These are phyloP conservation scores for Clarireedia paspali DNA, from an alignment of 2,329 filamentous ascomycete genomes.

Conservation along the genomic window DNA sequence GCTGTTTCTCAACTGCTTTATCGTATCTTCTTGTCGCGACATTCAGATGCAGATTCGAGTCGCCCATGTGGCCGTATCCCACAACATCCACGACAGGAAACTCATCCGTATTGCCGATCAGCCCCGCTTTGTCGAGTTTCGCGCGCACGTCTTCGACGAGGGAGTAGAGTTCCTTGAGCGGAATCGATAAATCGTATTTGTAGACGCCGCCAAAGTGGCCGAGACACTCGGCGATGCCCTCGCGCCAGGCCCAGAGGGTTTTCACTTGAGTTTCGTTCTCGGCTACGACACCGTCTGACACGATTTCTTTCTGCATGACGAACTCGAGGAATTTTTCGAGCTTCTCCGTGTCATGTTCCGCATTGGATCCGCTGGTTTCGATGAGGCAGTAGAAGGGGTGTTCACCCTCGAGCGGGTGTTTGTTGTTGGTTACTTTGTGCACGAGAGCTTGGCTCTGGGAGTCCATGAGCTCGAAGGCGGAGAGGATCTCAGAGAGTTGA, in stretches of 20 bases:
- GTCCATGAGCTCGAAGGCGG: constrained; percentile 97
- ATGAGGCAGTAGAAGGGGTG: constrained; percentile 95
- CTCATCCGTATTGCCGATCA: constrained; percentile 68
- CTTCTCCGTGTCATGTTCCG: constrained; percentile 90
- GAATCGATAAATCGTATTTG: constrained; percentile 97
- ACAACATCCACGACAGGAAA: constrained; percentile 83
- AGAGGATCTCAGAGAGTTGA: constrained; percentile 89
- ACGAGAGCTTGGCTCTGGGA: constrained; percentile 73
- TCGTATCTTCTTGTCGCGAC: constrained; percentile 77
- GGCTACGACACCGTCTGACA: constrained; percentile 82
- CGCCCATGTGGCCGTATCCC: constrained; percentile 97
- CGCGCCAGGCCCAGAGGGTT: constrained; percentile 83
- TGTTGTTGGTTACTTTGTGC: constrained; percentile 64
- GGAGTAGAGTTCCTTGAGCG: constrained; percentile 76
- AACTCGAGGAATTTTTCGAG: constrained; percentile 83
- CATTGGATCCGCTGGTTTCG: constrained; percentile 91
- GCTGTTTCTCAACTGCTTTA: constrained; percentile 73
- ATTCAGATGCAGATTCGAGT: constrained; percentile 92
- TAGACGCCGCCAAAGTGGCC: constrained; percentile 92
- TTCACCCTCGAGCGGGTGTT: constrained; percentile 71
- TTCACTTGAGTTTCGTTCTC: constrained; percentile 87
- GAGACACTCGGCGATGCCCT: constrained; percentile 83
- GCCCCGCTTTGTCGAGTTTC: constrained; percentile 63
- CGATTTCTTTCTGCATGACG: constrained; percentile 81
- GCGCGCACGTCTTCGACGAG: constrained; percentile 80